These are phyloP conservation scores for Nitzschia putrida DNA, from an alignment of 108 stramenopile species.

Conservation along the genomic window DNA sequence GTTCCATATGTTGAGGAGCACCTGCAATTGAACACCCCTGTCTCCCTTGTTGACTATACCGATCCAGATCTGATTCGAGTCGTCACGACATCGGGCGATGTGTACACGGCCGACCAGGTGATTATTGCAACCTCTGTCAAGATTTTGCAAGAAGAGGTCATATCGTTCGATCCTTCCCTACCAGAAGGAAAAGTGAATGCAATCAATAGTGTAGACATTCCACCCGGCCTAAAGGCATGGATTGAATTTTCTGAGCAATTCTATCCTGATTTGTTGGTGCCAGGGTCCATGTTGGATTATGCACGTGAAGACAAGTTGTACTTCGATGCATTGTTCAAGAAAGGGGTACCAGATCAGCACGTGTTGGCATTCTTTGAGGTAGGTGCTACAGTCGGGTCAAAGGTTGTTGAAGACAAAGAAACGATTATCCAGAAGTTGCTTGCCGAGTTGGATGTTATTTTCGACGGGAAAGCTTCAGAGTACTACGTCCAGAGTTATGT, in stretches of 20 bases:
- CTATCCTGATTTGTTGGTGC: conserved; percentile 3
- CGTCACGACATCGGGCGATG: conserved; percentile 6
- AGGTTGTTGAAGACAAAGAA: conserved; percentile 11
- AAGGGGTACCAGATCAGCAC: neutral
- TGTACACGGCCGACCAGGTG: conserved; percentile 11
- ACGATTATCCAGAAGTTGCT: conserved; percentile 11
- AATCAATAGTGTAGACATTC: conserved; percentile 2
- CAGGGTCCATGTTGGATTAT: neutral
- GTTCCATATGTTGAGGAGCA: conserved; percentile 11
- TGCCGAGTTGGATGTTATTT: conserved; percentile 24
- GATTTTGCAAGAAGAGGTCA: conserved; percentile 27
- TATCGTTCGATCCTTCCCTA: conserved; percentile 21
- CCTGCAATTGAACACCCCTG: conserved; percentile 2
- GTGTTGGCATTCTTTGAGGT: neutral
- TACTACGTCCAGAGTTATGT: conserved; percentile 15
- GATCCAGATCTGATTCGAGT: neutral
- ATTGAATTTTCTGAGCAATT: conserved; percentile 37
- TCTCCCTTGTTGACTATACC: conserved; percentile 4
- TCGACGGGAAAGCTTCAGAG: conserved; percentile 16
- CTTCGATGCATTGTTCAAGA: neutral
- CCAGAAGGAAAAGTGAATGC: neutral
- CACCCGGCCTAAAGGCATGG: conserved; percentile 18
- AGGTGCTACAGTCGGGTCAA: neutral
- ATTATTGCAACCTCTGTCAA: conserved; percentile 19
- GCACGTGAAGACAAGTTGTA: neutral